Evolutionary conservation across 2,329 filamentous ascomycete genomes (phyloP).

Genomic region (Emergomyces orientalis): DNA sequence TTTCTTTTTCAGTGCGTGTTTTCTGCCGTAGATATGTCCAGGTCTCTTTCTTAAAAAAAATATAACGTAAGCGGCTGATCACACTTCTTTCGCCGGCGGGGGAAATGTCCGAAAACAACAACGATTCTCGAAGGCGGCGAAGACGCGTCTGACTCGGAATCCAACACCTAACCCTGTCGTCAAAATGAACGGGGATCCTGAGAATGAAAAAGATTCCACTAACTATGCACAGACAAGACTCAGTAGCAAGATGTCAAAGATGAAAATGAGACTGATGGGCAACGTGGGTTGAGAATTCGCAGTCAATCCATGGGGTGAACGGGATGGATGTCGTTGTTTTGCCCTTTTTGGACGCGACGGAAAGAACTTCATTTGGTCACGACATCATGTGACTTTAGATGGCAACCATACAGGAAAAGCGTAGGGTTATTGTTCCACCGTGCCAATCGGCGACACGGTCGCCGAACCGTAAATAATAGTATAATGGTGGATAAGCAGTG

Average conservation of each 20-base stretch:
- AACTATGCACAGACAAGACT: background rate
- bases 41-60: too few relatives aligned
- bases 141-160: background rate
- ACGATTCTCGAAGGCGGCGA: background rate
- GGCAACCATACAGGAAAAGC: background rate
- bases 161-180: background rate
- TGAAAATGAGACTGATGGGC: background rate
- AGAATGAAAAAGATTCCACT: background rate
- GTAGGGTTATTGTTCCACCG: too few relatives aligned
- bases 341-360: slow-evolving; percentile 5
- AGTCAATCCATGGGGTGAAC: background rate
- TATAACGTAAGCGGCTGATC: background rate
- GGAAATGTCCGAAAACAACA: background rate
- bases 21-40: background rate
- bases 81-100: background rate
- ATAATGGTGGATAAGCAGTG: too few relatives aligned
- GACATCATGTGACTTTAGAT: slow-evolving; percentile 9
- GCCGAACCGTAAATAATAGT: too few relatives aligned
- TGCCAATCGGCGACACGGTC: too few relatives aligned
- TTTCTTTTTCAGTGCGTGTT: background rate
- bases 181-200: background rate
- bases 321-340: background rate
- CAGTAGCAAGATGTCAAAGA: background rate
- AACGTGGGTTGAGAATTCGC: background rate
- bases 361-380: background rate